Evolutionary conservation across 768 basidiomycete genomes (phyloP), one percentile per base, ranked within the genome.

Genomic region (Russula olivacea): DNA sequence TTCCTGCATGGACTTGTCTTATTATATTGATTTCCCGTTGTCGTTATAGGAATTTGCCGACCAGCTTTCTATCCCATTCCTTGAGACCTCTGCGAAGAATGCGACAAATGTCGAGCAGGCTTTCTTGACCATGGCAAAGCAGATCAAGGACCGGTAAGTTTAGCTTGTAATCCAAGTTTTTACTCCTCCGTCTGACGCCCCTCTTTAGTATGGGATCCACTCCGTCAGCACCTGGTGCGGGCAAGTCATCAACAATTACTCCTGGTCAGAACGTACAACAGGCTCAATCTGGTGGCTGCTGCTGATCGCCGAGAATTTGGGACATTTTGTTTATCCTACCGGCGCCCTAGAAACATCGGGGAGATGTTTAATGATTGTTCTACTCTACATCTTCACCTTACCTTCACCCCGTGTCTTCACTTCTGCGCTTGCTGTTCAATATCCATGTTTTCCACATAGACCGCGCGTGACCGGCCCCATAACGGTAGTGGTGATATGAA

Each of bases 51-150:
- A 96, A 81, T 91, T 98, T 71, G 93, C 97, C 30, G 93, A 98
- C 73, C 94, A 98, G 73, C 81, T 98, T 68, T 82, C 81, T 65
- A 88, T 99, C 69, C 88, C 93, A 52, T 98, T 97, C 87, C 78
- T 99, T 72, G 97, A 99, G 80, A 99, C 97, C 14, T 93, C 91
- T n/a, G 97, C 97, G 40, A 98, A 98, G 89, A 93, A 91, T 71
- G 93, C 95, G 58, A 95, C 94, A 65, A 97, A 97, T 70, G 97
- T 99, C 64, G 97, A 99, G 75, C 93, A 99, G 76, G 95, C 97
- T 6, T 99, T 99, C 85, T 87, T 98, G 81, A 95, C 94, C 34
- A 92, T 99, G 84, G 95, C 97, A 4, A 91, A 96, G 80, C 91
- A 93, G 76, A 93, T 93, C 73, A 93, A 93, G 74, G 91, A 93